Percentiles rank a stretch among this genome's conserved stretches.
Evolutionary conservation across 805 yeast genomes (phyloP).

Genomic region (Kluyveromyces wickerhamii): DNA sequence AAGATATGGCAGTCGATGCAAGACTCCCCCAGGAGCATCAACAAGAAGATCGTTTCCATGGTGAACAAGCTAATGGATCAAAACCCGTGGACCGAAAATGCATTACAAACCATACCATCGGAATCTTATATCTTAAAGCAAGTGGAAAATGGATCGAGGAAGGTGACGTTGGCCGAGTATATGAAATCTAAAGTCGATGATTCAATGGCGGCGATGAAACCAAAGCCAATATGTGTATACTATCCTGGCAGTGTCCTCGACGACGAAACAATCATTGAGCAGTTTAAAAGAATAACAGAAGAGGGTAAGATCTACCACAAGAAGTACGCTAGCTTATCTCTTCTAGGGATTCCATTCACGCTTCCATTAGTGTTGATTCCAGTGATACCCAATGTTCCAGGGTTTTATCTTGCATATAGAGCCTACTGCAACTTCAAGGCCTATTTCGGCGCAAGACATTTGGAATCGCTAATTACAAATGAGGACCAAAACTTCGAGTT

Average conservation of each 20-base stretch:
- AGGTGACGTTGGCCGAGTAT: conserved; percentile 15
- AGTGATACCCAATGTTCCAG: conserved; percentile 86
- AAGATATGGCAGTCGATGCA: conserved; percentile 57
- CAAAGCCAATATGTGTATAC: conserved; percentile 37
- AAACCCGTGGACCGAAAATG: conserved; percentile 74
- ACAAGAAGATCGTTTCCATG: conserved; percentile 48
- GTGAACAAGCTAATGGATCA: conserved; percentile 48
- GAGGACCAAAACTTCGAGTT: conserved; percentile 33
- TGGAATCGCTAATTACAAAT: conserved; percentile 45
- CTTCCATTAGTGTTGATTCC: conserved; percentile 78
- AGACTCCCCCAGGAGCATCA: conserved; percentile 46
- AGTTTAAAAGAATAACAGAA: conserved; percentile 37
- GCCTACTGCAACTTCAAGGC: conserved; percentile 82
- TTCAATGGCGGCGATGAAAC: conserved; percentile 8
- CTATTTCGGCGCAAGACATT: conserved; percentile 60
- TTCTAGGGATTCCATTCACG: conserved; percentile 63
- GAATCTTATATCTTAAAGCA: conserved; percentile 42
- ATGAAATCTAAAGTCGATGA: conserved; percentile 6
- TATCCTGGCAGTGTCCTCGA: conserved; percentile 39
- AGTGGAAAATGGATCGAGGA: conserved; percentile 13
- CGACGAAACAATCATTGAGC: conserved; percentile 25
- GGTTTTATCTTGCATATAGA: conserved; percentile 75
- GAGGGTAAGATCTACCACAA: conserved; percentile 45
- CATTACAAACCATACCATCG: conserved; percentile 71
- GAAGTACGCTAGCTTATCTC: conserved; percentile 45